Evolutionary conservation across 148 eudicot genomes (phyloP), one percentile per base, ranked within the genome.

Genomic region (Bassia scoparia): DNA sequence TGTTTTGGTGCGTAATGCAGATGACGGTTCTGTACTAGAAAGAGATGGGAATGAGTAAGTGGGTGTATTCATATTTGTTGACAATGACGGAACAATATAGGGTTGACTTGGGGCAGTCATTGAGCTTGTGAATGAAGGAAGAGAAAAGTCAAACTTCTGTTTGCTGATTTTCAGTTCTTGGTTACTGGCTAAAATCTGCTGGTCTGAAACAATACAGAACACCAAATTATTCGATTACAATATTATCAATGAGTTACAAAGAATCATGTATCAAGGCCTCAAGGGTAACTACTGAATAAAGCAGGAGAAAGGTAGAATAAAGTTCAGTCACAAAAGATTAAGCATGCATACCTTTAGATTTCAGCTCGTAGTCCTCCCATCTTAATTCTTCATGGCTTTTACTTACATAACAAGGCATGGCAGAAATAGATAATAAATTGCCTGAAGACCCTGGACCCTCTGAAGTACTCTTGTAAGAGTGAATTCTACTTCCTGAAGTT

Each of bases 371-470:
- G 73, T 82, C 84, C 63, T 84, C 87, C 72, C 71, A 86, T 67
- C 85, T 84, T 75, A 86, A 78, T 77, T 84, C 87, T 71, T 84
- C 89, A 73, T 84, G 87, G 73, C 81, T 84, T 74, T 84, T 82
- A 76, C 66, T 34, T 67, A 9, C 53, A 73, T 86, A 82, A 72
- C 3, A 49, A 26, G 82, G 68, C 87, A 86, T 84, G 56, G 77
- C 78, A 31, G 79, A 82, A 58, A 86, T 82, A 15, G 89, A 80
- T n/a, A 27, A 35, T 17, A 81, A 43, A 52, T 64, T 73, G 31
- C 50, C n/a, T n/a, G n/a, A n/a, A 37, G 43, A 4, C 43, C 0
- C 31, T 56, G 20, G 3, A 6, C 33, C 73, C 23, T 29, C n/a
- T 11, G 49, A 53, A 26, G 83, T 84, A 61, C 23, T 23, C 31